A percentile compares a stretch with the other conserved stretches of the same genome.
Conservation (phyloP, 352 stramenopile species). For the Pythium aristosporum region DNA sequence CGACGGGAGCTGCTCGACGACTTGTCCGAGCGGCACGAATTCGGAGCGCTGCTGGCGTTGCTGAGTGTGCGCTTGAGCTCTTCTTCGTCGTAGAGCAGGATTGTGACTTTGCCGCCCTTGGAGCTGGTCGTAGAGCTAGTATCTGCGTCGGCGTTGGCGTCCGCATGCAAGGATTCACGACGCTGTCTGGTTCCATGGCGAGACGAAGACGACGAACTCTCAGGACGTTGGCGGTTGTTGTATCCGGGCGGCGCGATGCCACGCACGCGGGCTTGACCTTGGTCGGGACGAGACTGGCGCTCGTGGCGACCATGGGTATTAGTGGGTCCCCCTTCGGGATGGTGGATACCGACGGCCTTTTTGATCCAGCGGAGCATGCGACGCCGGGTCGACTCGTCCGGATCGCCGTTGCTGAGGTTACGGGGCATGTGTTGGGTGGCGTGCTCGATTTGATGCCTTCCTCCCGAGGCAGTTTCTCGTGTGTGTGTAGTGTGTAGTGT, state of each 20-base stretch:
- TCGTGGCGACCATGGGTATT: not conserved
- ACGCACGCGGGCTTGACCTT: not conserved
- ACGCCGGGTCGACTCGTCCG: constrained; percentile 26
- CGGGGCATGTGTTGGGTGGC: not conserved
- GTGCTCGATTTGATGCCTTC: not conserved
- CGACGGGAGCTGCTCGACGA: not conserved
- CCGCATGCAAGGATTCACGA: not conserved
- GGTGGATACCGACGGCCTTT: constrained; percentile 35
- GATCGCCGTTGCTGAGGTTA: not conserved
- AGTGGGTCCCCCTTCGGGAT: constrained; percentile 7
- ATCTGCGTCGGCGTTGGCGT: constrained; percentile 5
- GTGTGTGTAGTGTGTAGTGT: too few species aligned
- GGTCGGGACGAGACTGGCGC: not conserved
- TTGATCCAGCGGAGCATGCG: constrained; percentile 68
- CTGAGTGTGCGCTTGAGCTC: constrained; percentile 20
- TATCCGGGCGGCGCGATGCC: constrained; percentile 16
- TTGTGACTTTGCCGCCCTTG: constrained; percentile 20
- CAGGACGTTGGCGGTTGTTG: not conserved
- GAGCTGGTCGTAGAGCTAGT: constrained; percentile 9
- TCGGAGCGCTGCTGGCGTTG: constrained; percentile 18
- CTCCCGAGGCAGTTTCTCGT: not conserved
- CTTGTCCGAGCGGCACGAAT: constrained; percentile 18
- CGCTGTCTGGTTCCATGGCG: too few species aligned
- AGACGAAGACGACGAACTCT: not conserved
- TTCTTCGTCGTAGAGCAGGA: constrained; percentile 22